Evolutionary conservation across 2,329 filamentous ascomycete species (phyloP).

Genomic region (Ceratocystis ficicola): DNA sequence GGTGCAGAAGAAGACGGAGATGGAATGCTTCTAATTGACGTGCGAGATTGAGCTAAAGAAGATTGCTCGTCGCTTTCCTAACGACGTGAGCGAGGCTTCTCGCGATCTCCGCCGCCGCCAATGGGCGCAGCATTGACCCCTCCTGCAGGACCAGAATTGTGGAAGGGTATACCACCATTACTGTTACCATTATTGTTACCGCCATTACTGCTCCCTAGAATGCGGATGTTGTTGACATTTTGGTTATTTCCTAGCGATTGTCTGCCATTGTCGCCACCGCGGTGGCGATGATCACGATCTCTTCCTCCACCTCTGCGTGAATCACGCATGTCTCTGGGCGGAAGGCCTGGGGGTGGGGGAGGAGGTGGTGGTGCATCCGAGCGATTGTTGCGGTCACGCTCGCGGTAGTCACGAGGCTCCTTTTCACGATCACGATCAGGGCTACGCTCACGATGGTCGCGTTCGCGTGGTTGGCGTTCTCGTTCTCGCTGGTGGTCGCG

Average conservation of each 20-base stretch:
- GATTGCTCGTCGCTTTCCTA: slow-evolving; percentile 20
- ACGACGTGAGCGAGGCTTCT: slow-evolving; percentile 30
- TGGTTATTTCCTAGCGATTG: slow-evolving; percentile 3
- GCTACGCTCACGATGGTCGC: slow-evolving; percentile 36
- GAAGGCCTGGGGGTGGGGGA: slow-evolving; percentile 23
- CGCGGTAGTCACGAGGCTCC: slow-evolving; percentile 36
- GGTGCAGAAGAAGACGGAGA: background rate
- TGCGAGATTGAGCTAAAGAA: slow-evolving; percentile 1
- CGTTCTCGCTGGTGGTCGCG: slow-evolving; percentile 38
- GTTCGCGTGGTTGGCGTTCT: slow-evolving; percentile 29
- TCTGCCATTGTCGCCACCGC: slow-evolving; percentile 8
- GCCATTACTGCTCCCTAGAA: background rate
- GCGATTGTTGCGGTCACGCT: slow-evolving; percentile 28
- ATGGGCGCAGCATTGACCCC: slow-evolving; percentile 22
- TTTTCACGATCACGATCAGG: slow-evolving; percentile 38
- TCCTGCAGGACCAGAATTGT: slow-evolving; percentile 13
- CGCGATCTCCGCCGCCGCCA: slow-evolving; percentile 27
- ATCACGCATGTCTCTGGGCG: slow-evolving; percentile 25
- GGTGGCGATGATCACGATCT: slow-evolving; percentile 23
- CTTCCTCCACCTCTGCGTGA: slow-evolving; percentile 11
- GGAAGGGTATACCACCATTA: background rate
- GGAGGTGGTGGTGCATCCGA: slow-evolving; percentile 26
- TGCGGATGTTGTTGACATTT: slow-evolving; percentile 17
- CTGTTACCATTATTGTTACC: background rate
- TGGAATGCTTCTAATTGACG: background rate